A percentile compares a stretch with the other conserved stretches of the same genome.
Conservation (phyloP, 768 basidiomycete genomes). For the Pulveroboletus sp. region DNA sequence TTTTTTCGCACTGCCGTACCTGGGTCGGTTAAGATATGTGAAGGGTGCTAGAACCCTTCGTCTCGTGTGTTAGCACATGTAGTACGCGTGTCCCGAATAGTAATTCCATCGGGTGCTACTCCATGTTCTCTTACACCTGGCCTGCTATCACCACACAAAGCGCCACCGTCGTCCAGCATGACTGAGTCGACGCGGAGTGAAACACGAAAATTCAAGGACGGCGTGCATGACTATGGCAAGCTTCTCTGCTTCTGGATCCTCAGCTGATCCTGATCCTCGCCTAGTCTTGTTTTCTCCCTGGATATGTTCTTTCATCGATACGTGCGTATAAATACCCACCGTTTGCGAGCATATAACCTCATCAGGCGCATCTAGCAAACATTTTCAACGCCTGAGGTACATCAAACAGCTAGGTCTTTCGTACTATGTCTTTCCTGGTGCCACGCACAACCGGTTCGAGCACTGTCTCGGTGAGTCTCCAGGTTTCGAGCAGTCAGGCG, state of each 20-base stretch:
- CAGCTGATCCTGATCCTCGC: background rate
- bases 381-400: constrained; percentile 72
- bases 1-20: background rate
- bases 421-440: constrained; percentile 72
- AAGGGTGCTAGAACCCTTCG: background rate
- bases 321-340: constrained; percentile 36
- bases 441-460: constrained; percentile 78
- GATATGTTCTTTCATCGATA: constrained; percentile 57
- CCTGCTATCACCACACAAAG: background rate
- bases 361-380: constrained; percentile 38
- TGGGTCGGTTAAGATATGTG: background rate
- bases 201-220: constrained; percentile 33
- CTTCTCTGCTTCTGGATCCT: background rate
- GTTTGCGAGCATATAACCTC: background rate
- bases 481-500: background rate
- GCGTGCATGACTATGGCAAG: constrained; percentile 41
- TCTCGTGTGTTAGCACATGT: background rate
- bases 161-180: background rate
- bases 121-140: no score
- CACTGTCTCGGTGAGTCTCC: constrained; percentile 62
- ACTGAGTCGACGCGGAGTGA: constrained; percentile 1
- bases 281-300: constrained; percentile 31
- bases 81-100: constrained; percentile 8
- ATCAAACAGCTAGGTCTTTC: constrained; percentile 81
- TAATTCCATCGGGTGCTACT: no score